Base-by-base conservation (phyloP, 2,329 filamentous ascomycete species). In the Myriangium duriaei region DNA sequence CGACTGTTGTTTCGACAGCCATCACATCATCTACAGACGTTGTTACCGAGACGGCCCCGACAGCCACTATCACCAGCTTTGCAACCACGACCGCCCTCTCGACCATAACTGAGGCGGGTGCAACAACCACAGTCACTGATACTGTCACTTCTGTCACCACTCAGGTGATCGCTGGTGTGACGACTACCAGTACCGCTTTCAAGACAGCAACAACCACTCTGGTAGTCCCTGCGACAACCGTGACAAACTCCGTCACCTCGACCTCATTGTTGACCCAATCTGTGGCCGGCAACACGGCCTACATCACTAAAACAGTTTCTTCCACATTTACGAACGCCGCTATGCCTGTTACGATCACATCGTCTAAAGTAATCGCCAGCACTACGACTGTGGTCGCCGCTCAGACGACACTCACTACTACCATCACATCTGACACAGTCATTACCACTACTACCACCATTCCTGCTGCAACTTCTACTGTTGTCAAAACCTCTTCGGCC, bases 391-490 rank as follows among this genome's bases (percentile, higher is more conserved):
- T 40, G 13, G 42, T 42, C 11, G 35, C 34, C 9, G 34, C 42
- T 0, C 34, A 37, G 4, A 30, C 35, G 2, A 47, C 45, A 4
- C 26, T 39, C 4, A 47, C 45, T 1, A 29, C 37, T 4, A 40
- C 34, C 3, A 40, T 42, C 15, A 34, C 39, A 13, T 42, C 41
- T 7, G 45, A 45, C 26, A 36, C 39, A 5, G 50, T 46, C 2
- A 49, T 45, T 3, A 53, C 42, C 3, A 39, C 47, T 7, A 46
- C 32, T 21, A 50, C 40, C 2, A 54, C 49, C 5, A 38, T 54
- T n/a, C 47, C 48, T 5, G 46, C 42, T 5, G 40, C 42, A 2
- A 45, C 45, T 11, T 18, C 31, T 0, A 47, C 44, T 2, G 29
- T 47, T 12, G 39, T 30, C 34, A 44, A 43, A 34, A 46, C 45